Evolutionary conservation across 345 rosid species (phyloP).

Genomic region (Hibiscus syriacus): DNA sequence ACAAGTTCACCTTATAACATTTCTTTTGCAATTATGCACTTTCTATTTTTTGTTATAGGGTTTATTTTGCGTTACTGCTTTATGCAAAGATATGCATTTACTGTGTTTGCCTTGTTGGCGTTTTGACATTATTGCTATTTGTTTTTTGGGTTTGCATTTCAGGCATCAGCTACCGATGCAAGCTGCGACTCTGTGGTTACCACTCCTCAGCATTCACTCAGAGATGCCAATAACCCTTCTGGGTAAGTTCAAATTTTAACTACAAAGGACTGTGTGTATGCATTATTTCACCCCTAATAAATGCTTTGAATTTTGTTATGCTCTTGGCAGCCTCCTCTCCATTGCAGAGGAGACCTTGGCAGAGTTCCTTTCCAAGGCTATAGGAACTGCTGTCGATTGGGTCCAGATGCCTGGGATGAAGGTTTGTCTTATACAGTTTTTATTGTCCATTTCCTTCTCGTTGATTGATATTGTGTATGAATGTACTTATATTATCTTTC

Average conservation of each 20-base stretch:
- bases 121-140: constrained; percentile 7
- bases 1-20: neutral
- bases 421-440: constrained; percentile 32
- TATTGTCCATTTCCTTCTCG: neutral
- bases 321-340: constrained; percentile 74
- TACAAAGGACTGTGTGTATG: neutral
- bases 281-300: neutral
- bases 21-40: neutral
- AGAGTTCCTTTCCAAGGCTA: constrained; percentile 99
- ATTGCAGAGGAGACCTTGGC: constrained; percentile 99
- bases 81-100: neutral
- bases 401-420: constrained; percentile 99
- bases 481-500: neutral
- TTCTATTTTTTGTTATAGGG: neutral
- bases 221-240: constrained; percentile 96
- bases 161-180: constrained; percentile 73
- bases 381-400: constrained; percentile 99
- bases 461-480: neutral
- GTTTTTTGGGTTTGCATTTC: constrained; percentile 13
- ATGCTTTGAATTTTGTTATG: neutral
- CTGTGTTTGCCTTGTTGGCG: neutral
- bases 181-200: constrained; percentile 95
- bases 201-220: constrained; percentile 85
- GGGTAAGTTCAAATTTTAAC: constrained; percentile 45
- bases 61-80: neutral